Conservation (phyloP, 192 early-diverging fungal species). For the Coemansia sp. region DNA sequence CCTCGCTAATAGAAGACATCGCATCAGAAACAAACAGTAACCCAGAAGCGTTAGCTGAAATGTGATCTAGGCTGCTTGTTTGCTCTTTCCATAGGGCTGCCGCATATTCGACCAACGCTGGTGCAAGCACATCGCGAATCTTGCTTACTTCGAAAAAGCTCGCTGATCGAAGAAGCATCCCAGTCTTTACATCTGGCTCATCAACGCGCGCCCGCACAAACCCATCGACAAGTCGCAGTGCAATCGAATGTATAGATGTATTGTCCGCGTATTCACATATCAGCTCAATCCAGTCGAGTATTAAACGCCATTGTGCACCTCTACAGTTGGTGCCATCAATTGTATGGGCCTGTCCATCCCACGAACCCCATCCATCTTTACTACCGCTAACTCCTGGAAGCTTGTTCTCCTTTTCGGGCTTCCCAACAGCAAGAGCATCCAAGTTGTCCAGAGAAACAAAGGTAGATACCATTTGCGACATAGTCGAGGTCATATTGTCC, state of each 20-base stretch:
- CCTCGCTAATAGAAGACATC: neutral
- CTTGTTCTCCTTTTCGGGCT: neutral
- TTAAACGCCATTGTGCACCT: slow-evolving; percentile 39
- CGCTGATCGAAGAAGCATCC: slow-evolving; percentile 26
- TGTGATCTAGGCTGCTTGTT: neutral
- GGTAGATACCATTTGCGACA: slow-evolving; percentile 20
- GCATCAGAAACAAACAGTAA: neutral
- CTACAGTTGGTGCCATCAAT: slow-evolving; percentile 25
- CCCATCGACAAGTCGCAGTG: slow-evolving; percentile 21
- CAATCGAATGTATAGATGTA: slow-evolving; percentile 14
- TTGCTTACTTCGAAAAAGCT: slow-evolving; percentile 32
- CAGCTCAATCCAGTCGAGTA: slow-evolving; percentile 44
- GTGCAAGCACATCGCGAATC: slow-evolving; percentile 25
- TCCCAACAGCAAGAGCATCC: neutral
- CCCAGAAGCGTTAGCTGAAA: neutral
- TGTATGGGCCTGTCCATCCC: slow-evolving; percentile 45
- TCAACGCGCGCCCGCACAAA: slow-evolving; percentile 2
- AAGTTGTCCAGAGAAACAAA: slow-evolving; percentile 6
- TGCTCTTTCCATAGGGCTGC: slow-evolving; percentile 15
- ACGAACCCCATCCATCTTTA: slow-evolving; percentile 21
- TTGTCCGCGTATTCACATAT: slow-evolving; percentile 35
- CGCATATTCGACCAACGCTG: slow-evolving; percentile 16
- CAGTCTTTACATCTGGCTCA: neutral
- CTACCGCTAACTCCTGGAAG: neutral
- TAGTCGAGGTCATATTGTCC: slow-evolving; percentile 1